Base-by-base conservation (phyloP, 306 rosid species). In the Mucuna pruriens region DNA sequence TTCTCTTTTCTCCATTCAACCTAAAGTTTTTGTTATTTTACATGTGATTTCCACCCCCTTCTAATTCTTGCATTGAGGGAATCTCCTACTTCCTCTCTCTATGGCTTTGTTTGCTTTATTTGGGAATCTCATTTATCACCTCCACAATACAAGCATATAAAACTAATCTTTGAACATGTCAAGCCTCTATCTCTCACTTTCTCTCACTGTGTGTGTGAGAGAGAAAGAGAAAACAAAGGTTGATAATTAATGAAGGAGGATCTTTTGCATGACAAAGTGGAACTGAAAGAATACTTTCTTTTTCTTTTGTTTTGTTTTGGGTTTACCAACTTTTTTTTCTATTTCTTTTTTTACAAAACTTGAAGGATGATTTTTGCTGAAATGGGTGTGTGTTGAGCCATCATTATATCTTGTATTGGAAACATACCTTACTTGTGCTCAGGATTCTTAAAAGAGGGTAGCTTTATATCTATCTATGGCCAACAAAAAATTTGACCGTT, bases 101-200 rank as follows among this genome's bases (percentile, higher is more conserved):
- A 19, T 58, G 75, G 19, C 80, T 75, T 85, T 81, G 76, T 82
- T 80, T 68, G 42, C 63, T 83, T 76, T 81, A 52, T 81, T 81
- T 63, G 86, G 90, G 98, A 94, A 92, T 92, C 92, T 88, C 88
- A 88, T 90, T 89, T 87, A 88, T 89, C 90, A 86, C 85, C 86
- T 84, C 90, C 89, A 86, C 88, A 78, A 77, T 86, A 65, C 91
- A 83, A 77, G 85, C 87, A 91, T 85, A 88, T 82, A 73, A 86
- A 91, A 84, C 82, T 86, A 84, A 89, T 83, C 92, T 90, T 90
- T 87, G 90, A 94, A 90, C 93, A 86, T 85, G 87, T 85, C 90
- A 82, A 80, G 82, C 85, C 83, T 84, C 89, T 67, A 72, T 81
- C 85, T 82, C 79, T 83, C 72, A 67, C 83, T 71, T 77, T 84